Evolutionary conservation across 495 filamentous ascomycete genomes (phyloP).

Genomic region (Hypoxylon fragiforme): DNA sequence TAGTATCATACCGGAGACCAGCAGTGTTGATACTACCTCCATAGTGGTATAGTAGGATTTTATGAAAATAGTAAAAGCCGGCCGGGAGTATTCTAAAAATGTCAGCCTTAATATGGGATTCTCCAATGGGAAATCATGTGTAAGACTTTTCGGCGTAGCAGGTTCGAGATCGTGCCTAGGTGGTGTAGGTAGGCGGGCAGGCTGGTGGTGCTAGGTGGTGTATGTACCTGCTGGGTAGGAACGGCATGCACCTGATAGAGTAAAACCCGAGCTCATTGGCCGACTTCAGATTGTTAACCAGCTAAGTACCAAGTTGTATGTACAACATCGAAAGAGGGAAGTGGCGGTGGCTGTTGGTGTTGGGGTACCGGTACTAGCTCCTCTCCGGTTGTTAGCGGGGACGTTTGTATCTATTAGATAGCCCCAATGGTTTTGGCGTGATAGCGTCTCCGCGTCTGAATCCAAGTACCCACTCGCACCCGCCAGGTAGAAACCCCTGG

Average conservation of each 20-base stretch:
- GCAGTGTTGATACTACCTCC: slow-evolving; percentile 2
- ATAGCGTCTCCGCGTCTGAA: slow-evolving; percentile 27
- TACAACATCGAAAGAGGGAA: not conserved
- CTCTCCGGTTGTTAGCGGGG: slow-evolving; percentile 23
- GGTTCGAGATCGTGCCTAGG: too few species aligned
- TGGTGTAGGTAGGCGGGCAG: too few species aligned
- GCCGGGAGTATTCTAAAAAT: slow-evolving; percentile 1
- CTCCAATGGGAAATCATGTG: not conserved
- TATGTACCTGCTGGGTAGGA: not conserved
- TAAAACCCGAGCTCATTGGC: not conserved
- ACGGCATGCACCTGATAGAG: not conserved
- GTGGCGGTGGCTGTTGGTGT: slow-evolving; percentile 24
- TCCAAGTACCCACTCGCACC: slow-evolving; percentile 24
- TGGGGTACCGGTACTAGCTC: slow-evolving; percentile 29
- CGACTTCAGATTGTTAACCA: not conserved
- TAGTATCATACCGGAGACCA: slow-evolving; percentile 11
- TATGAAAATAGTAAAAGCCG: not conserved
- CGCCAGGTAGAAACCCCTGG: slow-evolving; percentile 10
- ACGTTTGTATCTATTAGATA: too few species aligned
- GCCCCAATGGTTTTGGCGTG: slow-evolving; percentile 32
- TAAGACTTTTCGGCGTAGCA: too few species aligned
- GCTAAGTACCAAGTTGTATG: slow-evolving; percentile 5
- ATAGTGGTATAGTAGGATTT: not conserved
- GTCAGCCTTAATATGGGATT: slow-evolving; percentile 13
- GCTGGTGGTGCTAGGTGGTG: not conserved